Evolutionary conservation across 2,329 filamentous ascomycete genomes (phyloP).

Genomic region (Colletotrichum scovillei): DNA sequence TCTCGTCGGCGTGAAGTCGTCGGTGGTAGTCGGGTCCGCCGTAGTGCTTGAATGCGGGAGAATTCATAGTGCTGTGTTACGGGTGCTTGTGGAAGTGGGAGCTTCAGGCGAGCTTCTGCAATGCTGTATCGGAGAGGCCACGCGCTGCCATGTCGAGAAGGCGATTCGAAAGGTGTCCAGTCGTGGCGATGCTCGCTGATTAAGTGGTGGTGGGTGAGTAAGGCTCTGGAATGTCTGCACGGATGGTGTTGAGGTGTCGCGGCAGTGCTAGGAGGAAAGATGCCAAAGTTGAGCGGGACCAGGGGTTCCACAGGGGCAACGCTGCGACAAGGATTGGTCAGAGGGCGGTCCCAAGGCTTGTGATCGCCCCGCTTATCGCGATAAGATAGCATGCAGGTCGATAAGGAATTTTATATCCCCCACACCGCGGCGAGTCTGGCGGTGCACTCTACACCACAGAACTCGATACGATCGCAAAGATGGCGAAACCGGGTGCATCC

Average conservation of each 20-base stretch:
- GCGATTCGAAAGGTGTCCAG: background rate
- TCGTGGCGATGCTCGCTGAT: slow-evolving; percentile 27
- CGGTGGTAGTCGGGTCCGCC: slow-evolving; percentile 31
- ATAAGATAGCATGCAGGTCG: slow-evolving; percentile 23
- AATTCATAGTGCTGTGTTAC: slow-evolving; percentile 32
- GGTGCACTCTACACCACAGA: background rate
- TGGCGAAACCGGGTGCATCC: slow-evolving; percentile 37
- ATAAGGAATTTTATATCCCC: slow-evolving; percentile 37
- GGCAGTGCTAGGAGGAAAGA: background rate
- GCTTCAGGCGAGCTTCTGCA: slow-evolving; percentile 32
- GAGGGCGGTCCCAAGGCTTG: slow-evolving; percentile 16
- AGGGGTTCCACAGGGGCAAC: slow-evolving; percentile 30
- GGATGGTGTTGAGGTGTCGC: slow-evolving; percentile 9
- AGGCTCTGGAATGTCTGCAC: slow-evolving; percentile 18
- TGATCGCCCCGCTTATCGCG: slow-evolving; percentile 25
- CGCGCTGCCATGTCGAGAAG: slow-evolving; percentile 29
- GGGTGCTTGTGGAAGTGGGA: background rate
- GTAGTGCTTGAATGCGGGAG: slow-evolving; percentile 30
- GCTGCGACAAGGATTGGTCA: slow-evolving; percentile 26
- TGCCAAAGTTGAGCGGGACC: slow-evolving; percentile 23
- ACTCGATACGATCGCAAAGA: slow-evolving; percentile 23
- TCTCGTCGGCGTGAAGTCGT: slow-evolving; percentile 15
- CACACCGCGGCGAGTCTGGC: slow-evolving; percentile 2
- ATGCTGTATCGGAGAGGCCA: slow-evolving; percentile 8
- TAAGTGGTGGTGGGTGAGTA: slow-evolving; percentile 26